phyloP scores from a whole-genome alignment of 169 alveolate genomes.

The Babesia caballi region DNA sequence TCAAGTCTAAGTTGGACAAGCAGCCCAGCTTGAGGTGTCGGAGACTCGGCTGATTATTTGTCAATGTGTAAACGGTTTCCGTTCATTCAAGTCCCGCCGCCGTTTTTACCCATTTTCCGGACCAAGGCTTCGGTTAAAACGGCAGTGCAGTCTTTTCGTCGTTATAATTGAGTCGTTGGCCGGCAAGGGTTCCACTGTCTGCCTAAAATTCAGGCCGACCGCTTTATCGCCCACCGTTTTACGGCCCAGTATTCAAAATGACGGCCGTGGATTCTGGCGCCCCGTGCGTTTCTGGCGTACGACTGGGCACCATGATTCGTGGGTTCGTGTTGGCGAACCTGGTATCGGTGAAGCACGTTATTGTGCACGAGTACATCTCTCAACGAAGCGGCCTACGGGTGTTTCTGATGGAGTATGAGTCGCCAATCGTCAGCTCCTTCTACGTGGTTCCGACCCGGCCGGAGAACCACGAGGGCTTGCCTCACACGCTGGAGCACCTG shows the following conservation, averaged over 20 bases:
- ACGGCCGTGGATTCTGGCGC: background rate
- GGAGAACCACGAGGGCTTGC: conserved; percentile 83
- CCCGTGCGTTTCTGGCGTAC: background rate
- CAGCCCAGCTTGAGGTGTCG: too few species aligned
- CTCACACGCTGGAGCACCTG: conserved; percentile 85
- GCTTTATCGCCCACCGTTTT: too few species aligned
- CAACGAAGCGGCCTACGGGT: conserved; percentile 36
- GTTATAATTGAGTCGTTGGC: too few species aligned
- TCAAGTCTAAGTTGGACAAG: too few species aligned
- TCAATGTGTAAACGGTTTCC: too few species aligned
- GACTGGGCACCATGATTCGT: background rate
- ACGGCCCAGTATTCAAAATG: background rate
- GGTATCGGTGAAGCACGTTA: conserved; percentile 37
- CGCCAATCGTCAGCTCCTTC: conserved; percentile 70
- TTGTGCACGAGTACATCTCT: conserved; percentile 44
- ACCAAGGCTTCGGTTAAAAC: too few species aligned
- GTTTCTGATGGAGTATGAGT: conserved; percentile 40
- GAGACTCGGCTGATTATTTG: too few species aligned
- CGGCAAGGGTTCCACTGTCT: too few species aligned
- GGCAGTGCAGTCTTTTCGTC: too few species aligned
- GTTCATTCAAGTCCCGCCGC: too few species aligned
- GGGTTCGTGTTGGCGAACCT: conserved; percentile 26
- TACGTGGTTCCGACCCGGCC: conserved; percentile 76
- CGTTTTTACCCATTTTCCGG: too few species aligned
- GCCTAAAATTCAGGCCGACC: too few species aligned